These are phyloP conservation scores for Astrothelium subdiscretum DNA, from an alignment of 495 filamentous ascomycete species.

Conservation along the genomic window DNA sequence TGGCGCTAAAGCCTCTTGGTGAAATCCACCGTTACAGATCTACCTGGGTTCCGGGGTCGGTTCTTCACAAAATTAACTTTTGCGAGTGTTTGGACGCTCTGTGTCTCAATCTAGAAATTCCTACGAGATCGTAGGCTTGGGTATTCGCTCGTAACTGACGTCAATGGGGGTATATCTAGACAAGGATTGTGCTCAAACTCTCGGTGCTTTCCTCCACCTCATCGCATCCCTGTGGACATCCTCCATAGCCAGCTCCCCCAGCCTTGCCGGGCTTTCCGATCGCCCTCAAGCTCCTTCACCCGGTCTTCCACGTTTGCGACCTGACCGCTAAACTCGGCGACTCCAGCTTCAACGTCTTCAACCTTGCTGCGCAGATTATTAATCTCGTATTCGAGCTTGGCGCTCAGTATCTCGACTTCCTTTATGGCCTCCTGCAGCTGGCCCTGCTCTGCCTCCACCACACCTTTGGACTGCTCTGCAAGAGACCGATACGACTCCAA, in stretches of 20 bases:
- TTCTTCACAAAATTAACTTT: background rate
- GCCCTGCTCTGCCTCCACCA: slow-evolving; percentile 53
- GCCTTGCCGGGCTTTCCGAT: slow-evolving; percentile 52
- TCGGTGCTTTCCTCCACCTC: background rate
- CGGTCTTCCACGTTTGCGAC: slow-evolving; percentile 68
- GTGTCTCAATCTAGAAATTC: background rate
- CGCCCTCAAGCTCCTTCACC: slow-evolving; percentile 55
- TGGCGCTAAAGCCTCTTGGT: background rate
- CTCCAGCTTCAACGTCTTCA: slow-evolving; percentile 75
- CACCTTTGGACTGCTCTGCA: slow-evolving; percentile 52
- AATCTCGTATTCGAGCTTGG: slow-evolving; percentile 92
- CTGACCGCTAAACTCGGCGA: slow-evolving; percentile 68
- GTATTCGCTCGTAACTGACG: background rate
- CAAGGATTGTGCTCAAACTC: background rate
- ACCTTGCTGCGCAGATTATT: slow-evolving; percentile 68
- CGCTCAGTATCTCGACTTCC: slow-evolving; percentile 70
- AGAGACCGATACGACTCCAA: slow-evolving; percentile 50
- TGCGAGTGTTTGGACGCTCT: background rate
- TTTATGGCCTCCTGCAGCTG: slow-evolving; percentile 62
- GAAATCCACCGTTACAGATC: background rate
- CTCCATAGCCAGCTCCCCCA: slow-evolving; percentile 37
- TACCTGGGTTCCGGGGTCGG: background rate
- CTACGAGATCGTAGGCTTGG: background rate
- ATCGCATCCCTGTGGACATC: background rate
- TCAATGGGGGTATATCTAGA: background rate